Evolutionary conservation across 2,329 filamentous ascomycete genomes (phyloP).

Genomic region (Penicillium sp.): DNA sequence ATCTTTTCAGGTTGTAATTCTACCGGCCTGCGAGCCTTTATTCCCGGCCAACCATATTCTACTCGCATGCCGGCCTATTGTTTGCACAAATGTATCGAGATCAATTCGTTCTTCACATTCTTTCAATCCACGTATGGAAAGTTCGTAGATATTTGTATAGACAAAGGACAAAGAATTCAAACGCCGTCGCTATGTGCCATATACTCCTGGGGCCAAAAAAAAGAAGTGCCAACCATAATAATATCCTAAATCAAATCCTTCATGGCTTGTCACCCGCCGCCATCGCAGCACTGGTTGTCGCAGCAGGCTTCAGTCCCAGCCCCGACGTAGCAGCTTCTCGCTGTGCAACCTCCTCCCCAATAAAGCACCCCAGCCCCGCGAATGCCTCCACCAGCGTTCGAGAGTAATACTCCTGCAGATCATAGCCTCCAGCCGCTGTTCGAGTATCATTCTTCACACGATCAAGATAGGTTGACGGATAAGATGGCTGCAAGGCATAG

Average conservation of each 20-base stretch:
- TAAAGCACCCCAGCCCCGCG: conserved; percentile 80
- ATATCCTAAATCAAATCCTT: not conserved
- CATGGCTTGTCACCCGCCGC: conserved; percentile 17
- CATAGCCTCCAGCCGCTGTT: conserved; percentile 78
- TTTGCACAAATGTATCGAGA: not conserved
- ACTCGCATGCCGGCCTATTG: not conserved
- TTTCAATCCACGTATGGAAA: not conserved
- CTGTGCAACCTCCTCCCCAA: conserved; percentile 67
- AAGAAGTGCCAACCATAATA: not conserved
- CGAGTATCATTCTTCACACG: conserved; percentile 63
- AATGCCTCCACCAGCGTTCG: conserved; percentile 86
- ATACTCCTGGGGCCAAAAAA: not conserved
- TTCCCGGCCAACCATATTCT: not conserved
- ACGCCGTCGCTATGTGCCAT: conserved; percentile 20
- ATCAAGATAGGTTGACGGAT: conserved; percentile 74
- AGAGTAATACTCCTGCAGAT: conserved; percentile 75
- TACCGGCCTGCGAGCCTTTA: not conserved
- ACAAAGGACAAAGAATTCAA: not conserved
- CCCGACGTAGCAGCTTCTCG: conserved; percentile 24
- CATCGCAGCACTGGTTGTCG: conserved; percentile 31
- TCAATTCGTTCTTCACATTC: not conserved
- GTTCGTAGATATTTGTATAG: not conserved
- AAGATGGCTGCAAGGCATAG: conserved; percentile 67
- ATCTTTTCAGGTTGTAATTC: not conserved
- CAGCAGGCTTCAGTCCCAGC: conserved; percentile 21